Percentiles rank a stretch among this genome's conserved stretches.
Evolutionary conservation across 2,329 filamentous ascomycete genomes (phyloP).

Genomic region (Cladophialophora bantiana): DNA sequence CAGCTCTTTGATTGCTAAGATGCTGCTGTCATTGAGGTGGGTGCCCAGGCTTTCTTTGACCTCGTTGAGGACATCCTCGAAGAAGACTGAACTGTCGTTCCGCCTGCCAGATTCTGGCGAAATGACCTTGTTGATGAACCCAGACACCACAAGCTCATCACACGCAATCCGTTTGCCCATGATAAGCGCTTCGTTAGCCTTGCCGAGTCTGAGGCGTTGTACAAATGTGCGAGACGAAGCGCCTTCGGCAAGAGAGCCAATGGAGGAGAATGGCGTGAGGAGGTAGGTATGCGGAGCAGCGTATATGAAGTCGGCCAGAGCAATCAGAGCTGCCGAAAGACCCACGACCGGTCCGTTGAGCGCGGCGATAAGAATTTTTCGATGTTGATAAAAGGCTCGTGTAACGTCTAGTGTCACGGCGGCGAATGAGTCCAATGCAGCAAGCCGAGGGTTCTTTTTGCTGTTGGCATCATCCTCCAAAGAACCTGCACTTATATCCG

Average conservation of each 20-base stretch:
- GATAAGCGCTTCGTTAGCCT: constrained; percentile 89
- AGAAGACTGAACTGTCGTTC: constrained; percentile 63
- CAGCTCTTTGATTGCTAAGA: constrained; percentile 83
- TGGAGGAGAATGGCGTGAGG: constrained; percentile 86
- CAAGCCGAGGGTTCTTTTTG: background rate
- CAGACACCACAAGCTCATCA: constrained; percentile 74
- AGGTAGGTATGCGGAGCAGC: constrained; percentile 79
- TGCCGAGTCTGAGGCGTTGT: constrained; percentile 75
- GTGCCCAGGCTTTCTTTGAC: constrained; percentile 79
- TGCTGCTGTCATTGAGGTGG: constrained; percentile 78
- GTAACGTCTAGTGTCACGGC: constrained; percentile 88
- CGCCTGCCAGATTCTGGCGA: constrained; percentile 66
- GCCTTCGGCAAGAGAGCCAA: constrained; percentile 89
- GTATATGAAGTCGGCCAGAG: constrained; percentile 92
- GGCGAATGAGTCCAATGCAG: constrained; percentile 71
- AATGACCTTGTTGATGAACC: constrained; percentile 88
- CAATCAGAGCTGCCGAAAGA: constrained; percentile 80
- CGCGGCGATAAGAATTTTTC: constrained; percentile 88
- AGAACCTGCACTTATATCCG: background rate
- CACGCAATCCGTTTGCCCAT: constrained; percentile 80
- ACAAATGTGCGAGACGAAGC: constrained; percentile 81
- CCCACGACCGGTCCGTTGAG: constrained; percentile 92
- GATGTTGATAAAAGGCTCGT: constrained; percentile 87
- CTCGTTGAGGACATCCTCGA: constrained; percentile 74
- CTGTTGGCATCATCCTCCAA: background rate